Percentiles rank a stretch among this genome's conserved stretches.
Conservation (phyloP, 768 basidiomycete genomes). For the Boletus tylopilopsis region DNA sequence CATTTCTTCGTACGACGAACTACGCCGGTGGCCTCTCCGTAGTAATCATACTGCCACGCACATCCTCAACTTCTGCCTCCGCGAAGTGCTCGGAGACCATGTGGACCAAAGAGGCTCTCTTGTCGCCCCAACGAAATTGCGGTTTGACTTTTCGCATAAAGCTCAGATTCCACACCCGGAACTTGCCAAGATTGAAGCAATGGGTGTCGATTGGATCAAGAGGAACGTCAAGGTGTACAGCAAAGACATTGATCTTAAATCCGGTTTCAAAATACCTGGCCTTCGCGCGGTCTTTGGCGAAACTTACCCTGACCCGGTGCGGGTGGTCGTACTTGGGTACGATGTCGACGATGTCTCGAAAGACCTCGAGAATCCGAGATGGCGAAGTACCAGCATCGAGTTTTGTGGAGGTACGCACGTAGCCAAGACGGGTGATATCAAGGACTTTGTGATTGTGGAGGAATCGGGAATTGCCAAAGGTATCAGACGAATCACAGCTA, state of each 20-base stretch:
- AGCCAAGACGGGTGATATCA: constrained; percentile 94
- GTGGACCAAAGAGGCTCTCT: constrained; percentile 98
- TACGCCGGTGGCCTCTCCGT: constrained; percentile 91
- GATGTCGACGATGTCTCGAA: constrained; percentile 80
- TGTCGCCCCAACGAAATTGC: constrained; percentile 91
- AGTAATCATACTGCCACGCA: constrained; percentile 99
- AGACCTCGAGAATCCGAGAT: constrained; percentile 86
- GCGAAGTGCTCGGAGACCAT: constrained; percentile 94
- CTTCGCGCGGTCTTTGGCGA: constrained; percentile 97
- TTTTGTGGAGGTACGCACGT: constrained; percentile 99
- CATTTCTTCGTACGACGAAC: constrained; percentile 90
- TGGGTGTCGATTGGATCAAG: constrained; percentile 87
- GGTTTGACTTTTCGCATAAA: constrained; percentile 99
- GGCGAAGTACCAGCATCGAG: constrained; percentile 89
- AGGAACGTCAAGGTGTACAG: constrained; percentile 86
- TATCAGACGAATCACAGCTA: constrained; percentile 88
- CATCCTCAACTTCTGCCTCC: constrained; percentile 90
- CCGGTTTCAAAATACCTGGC: constrained; percentile 86
- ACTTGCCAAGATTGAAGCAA: constrained; percentile 74
- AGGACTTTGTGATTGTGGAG: constrained; percentile 91
- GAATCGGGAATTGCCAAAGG: constrained; percentile 99
- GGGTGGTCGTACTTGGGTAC: constrained; percentile 89
- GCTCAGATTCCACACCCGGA: constrained; percentile 75
- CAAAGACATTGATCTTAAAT: constrained; percentile 75
- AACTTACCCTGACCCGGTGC: constrained; percentile 94